phyloP scores from a whole-genome alignment of 1,139 yeast genomes.

The Hanseniaspora sp. region DNA sequence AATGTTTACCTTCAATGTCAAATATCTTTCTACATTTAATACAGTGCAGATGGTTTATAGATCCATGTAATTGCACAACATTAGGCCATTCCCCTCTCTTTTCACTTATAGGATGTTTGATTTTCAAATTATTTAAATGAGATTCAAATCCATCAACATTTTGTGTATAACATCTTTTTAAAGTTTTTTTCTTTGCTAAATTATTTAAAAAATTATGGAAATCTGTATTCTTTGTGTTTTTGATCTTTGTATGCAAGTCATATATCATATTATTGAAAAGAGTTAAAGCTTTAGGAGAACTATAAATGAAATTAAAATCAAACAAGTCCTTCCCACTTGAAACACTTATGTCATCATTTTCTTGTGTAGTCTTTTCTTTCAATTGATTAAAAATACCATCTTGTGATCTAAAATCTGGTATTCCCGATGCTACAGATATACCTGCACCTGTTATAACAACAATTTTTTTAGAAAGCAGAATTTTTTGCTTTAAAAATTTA shows the following conservation, averaged over 20 bases:
- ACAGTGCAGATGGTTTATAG: slow-evolving; percentile 58
- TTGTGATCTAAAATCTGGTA: slow-evolving; percentile 77
- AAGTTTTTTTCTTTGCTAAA: slow-evolving; percentile 50
- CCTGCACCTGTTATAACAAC: slow-evolving; percentile 78
- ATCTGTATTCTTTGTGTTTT: slow-evolving; percentile 53
- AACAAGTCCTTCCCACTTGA: slow-evolving; percentile 69
- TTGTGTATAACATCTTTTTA: slow-evolving; percentile 66
- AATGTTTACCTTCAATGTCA: slow-evolving; percentile 33
- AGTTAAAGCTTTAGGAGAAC: slow-evolving; percentile 48
- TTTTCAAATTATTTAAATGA: slow-evolving; percentile 37
- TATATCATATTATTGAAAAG: slow-evolving; percentile 66
- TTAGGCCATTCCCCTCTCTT: slow-evolving; percentile 37
- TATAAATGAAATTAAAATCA: slow-evolving; percentile 60
- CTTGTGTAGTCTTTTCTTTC: slow-evolving; percentile 33
- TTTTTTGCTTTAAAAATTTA: slow-evolving; percentile 36
- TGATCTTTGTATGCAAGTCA: slow-evolving; percentile 48
- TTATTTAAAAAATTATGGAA: slow-evolving; percentile 56
- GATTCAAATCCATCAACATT: slow-evolving; percentile 44
- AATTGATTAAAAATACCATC: slow-evolving; percentile 64
- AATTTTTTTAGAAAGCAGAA: slow-evolving; percentile 40
- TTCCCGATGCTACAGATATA: slow-evolving; percentile 78
- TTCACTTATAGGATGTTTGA: slow-evolving; percentile 36
- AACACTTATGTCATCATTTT: slow-evolving; percentile 23
- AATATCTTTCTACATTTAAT: slow-evolving; percentile 54
- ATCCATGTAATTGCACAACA: slow-evolving; percentile 71